Evolutionary conservation across 1,139 yeast species (phyloP), one percentile per base, ranked within the genome.

Genomic region (Yamadazyma membranifaciens): DNA sequence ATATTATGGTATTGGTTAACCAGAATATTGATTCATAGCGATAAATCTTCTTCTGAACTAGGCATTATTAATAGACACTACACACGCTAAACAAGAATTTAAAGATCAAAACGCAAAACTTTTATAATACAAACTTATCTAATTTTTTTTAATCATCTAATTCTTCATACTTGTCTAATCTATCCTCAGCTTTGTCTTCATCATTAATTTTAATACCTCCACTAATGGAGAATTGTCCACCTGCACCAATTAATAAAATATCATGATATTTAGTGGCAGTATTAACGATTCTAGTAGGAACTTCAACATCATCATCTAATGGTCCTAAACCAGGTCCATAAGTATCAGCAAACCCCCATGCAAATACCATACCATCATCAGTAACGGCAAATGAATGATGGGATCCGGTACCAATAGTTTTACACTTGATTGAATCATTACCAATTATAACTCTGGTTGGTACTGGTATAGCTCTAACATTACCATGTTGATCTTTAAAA

Each of bases 311-410:
- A 37, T 87, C 97, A 35, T 87, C 96, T 27, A 84, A 75, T 7
- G 91, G 92, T 9, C 98, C 98, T 45, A 89, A 81, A 4, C 99
- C 99, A 27, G 92, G 83, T 16, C 95, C 98, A 60, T 87, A 92
- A 0, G 96, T 89, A 50, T 91, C 98, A 36, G 94, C 97, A 59
- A 91, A 92, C 1, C 99, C 99, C 99, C 99, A 92, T 1, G 97
- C 79, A 67, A 83, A 92, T 1, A 82, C 87, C 43, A 86, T 68
- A 5, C 99, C 98, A 51, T 87, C 91, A 28, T 73, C 78, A 7
- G 94, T 81, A 4, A 91, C 75, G 2, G 96, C 97, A 46, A 92
- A 66, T 0, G 95, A 85, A 60, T 92, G 98, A 55, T 92, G 98
- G 1, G 96, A 84, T 1, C 98, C 98, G 37, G 84, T 80, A 5